Percentiles rank a stretch among this genome's conserved stretches.
phyloP scores from a whole-genome alignment of 192 early-diverging fungal genomes.

The Chytriomyces sp. region DNA sequence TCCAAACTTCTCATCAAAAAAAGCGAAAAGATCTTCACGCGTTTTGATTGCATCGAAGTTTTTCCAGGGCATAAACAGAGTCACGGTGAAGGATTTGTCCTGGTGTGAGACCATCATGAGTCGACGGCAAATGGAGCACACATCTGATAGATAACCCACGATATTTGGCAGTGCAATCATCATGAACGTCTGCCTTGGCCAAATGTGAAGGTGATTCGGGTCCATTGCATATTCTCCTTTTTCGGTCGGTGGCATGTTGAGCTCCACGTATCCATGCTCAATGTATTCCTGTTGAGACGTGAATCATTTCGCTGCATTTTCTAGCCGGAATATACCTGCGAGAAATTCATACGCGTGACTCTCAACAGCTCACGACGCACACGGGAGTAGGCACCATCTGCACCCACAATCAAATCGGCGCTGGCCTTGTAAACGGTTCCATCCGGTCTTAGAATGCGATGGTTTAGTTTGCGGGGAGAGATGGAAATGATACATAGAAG shows the following conservation, averaged over 20 bases:
- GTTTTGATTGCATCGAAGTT: conserved; percentile 59
- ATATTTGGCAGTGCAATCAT: conserved; percentile 95
- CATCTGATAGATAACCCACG: conserved; percentile 41
- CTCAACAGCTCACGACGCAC: conserved; percentile 83
- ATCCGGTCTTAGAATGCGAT: conserved; percentile 15
- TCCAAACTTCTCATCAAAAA: conserved; percentile 59
- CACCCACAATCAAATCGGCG: conserved; percentile 44
- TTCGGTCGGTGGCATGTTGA: conserved; percentile 75
- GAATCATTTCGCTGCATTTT: too few species aligned
- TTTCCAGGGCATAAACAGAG: conserved; percentile 91
- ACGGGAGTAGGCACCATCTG: conserved; percentile 58
- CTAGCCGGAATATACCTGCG: too few species aligned
- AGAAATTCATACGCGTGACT: conserved; percentile 76
- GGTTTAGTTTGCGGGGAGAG: too few species aligned
- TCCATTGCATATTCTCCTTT: conserved; percentile 80
- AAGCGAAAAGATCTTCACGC: neutral
- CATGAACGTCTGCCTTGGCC: conserved; percentile 96
- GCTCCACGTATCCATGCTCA: conserved; percentile 88
- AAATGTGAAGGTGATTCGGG: conserved; percentile 94
- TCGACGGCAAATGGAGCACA: too few species aligned
- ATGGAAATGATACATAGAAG: too few species aligned
- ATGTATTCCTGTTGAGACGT: too few species aligned
- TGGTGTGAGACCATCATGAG: too few species aligned
- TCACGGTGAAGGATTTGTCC: conserved; percentile 94
- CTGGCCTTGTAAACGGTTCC: conserved; percentile 80